phyloP scores from a whole-genome alignment of 2,329 filamentous ascomycete genomes.

The Coniochaeta hoffmannii region DNA sequence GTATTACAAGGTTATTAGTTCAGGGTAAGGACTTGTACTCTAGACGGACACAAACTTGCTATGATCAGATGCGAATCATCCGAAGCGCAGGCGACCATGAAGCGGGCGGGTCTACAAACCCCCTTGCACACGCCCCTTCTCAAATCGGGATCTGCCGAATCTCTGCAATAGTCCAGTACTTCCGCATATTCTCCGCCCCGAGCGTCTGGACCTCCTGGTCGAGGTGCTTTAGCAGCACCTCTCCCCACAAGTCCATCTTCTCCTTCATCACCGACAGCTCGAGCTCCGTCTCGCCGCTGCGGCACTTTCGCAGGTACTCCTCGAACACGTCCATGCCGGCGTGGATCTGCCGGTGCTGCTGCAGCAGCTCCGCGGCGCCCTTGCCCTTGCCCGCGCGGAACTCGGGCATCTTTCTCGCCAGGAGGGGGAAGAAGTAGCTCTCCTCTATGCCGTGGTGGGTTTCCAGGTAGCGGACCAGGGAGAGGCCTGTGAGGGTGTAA shows the following conservation, averaged over 20 bases:
- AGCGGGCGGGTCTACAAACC: too few species aligned
- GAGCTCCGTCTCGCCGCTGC: constrained; percentile 53
- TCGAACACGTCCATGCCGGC: constrained; percentile 61
- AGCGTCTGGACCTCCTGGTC: constrained; percentile 76
- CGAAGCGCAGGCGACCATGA: background rate
- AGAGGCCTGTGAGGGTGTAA: constrained; percentile 25
- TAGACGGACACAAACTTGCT: background rate
- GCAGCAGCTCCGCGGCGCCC: constrained; percentile 45
- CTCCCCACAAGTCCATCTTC: constrained; percentile 71
- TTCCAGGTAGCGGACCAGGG: constrained; percentile 63
- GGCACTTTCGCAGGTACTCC: constrained; percentile 57
- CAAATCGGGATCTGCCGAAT: constrained; percentile 64
- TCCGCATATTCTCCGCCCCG: constrained; percentile 80
- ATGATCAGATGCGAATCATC: background rate
- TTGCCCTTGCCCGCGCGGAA: constrained; percentile 40
- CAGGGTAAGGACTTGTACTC: background rate
- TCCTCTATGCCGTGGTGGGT: constrained; percentile 82
- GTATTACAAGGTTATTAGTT: background rate
- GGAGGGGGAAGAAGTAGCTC: constrained; percentile 67
- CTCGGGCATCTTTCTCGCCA: constrained; percentile 72
- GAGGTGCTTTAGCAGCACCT: constrained; percentile 73
- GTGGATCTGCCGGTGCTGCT: constrained; percentile 75
- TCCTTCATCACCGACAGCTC: constrained; percentile 52
- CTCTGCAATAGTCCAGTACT: constrained; percentile 72
- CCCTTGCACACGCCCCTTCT: constrained; percentile 3